A percentile compares a stretch with the other conserved stretches of the same genome.
These are phyloP conservation scores for Aspergillus piperis DNA, from an alignment of 2,329 filamentous ascomycete species.

Conservation along the genomic window DNA sequence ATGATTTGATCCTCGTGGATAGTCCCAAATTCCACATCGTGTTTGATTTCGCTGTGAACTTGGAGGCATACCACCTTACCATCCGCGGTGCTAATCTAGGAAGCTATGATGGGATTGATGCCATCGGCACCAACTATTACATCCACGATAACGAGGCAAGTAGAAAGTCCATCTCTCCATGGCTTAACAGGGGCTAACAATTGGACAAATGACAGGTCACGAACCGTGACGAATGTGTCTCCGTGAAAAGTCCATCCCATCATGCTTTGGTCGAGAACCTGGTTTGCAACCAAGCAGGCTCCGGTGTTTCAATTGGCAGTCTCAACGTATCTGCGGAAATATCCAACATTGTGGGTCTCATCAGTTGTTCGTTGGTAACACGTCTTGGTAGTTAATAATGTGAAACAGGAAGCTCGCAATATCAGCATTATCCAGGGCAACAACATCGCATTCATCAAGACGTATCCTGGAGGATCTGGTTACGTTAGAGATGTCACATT, in stretches of 20 bases:
- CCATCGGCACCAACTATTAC: conserved; percentile 39
- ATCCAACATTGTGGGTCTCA: conserved; percentile 29
- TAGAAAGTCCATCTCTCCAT: no score
- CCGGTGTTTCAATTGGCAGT: conserved; percentile 42
- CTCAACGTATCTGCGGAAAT: conserved; percentile 35
- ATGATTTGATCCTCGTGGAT: conserved; percentile 37
- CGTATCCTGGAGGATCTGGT: conserved; percentile 41
- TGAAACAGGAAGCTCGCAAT: conserved; percentile 32
- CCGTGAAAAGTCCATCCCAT: conserved; percentile 40
- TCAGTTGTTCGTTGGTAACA: background rate
- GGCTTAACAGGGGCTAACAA: no score
- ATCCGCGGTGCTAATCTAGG: conserved; percentile 40
- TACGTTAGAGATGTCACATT: conserved; percentile 41
- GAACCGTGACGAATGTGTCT: conserved; percentile 43
- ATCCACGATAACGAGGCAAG: conserved; percentile 39
- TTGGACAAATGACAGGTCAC: conserved; percentile 26
- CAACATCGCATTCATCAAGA: conserved; percentile 44
- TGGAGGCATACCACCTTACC: conserved; percentile 43
- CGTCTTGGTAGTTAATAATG: background rate
- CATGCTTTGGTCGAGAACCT: conserved; percentile 39
- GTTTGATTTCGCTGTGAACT: conserved; percentile 37
- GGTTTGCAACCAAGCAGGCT: conserved; percentile 41
- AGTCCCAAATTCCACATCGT: conserved; percentile 42
- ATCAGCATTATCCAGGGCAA: conserved; percentile 43
- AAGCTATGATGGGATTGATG: conserved; percentile 42